Conservation (phyloP, 2,329 filamentous ascomycete genomes). For the Neocatenulostroma microsporum region DNA sequence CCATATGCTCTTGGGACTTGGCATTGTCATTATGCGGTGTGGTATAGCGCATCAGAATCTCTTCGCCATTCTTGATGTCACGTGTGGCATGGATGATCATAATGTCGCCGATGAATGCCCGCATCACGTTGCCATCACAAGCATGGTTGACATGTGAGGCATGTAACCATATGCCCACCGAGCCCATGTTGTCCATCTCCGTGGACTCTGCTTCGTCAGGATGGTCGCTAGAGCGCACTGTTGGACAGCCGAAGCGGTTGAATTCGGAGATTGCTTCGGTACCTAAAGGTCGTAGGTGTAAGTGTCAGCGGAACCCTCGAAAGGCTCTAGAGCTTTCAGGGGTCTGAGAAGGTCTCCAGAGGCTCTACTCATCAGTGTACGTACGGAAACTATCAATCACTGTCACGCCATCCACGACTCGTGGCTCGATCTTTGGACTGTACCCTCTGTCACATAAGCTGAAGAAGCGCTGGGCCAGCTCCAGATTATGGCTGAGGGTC, state of each 20-base stretch:
- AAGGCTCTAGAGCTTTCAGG: too few relatives aligned
- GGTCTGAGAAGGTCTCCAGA: too few relatives aligned
- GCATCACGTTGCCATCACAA: slow-evolving; percentile 41
- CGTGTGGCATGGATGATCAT: slow-evolving; percentile 42
- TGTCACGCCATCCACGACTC: slow-evolving; percentile 12
- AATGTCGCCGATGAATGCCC: slow-evolving; percentile 50
- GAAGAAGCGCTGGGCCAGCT: slow-evolving; percentile 9
- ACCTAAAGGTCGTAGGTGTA: too few relatives aligned
- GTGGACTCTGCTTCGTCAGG: not conserved
- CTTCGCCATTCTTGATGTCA: slow-evolving; percentile 38
- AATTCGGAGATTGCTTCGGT: slow-evolving; percentile 10
- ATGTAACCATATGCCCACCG: slow-evolving; percentile 36
- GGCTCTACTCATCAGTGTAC: too few relatives aligned
- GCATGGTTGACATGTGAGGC: slow-evolving; percentile 49
- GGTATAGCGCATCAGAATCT: slow-evolving; percentile 31
- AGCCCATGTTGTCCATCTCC: slow-evolving; percentile 6
- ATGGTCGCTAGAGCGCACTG: not conserved
- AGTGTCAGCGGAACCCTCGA: too few relatives aligned
- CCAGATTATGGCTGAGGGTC: slow-evolving; percentile 13
- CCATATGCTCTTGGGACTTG: slow-evolving; percentile 25
- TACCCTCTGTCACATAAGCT: slow-evolving; percentile 15
- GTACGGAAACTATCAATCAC: slow-evolving; percentile 14
- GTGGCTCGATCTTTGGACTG: slow-evolving; percentile 3
- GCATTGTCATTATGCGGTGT: slow-evolving; percentile 17
- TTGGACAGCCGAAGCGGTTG: slow-evolving; percentile 15